phyloP scores from a whole-genome alignment of 257 asterid genomes.

The Datura wrightii region DNA sequence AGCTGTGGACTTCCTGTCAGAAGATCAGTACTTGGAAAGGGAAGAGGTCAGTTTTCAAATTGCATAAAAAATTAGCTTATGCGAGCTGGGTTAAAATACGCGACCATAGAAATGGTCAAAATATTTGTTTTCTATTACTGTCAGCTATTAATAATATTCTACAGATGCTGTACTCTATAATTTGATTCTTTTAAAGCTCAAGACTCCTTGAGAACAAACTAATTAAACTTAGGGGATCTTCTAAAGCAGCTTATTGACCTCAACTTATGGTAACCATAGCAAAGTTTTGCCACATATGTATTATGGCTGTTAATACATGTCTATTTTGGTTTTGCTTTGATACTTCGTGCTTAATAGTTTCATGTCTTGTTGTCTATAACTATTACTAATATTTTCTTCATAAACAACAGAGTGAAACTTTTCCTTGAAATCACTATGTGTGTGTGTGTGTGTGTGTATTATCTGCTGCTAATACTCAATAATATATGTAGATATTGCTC shows the following conservation, averaged over 20 bases:
- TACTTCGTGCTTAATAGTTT: background rate
- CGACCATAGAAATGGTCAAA: background rate
- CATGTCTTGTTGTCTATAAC: constrained; percentile 6
- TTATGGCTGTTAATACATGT: constrained; percentile 22
- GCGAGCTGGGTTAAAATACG: background rate
- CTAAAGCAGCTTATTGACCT: background rate
- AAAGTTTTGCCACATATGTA: background rate
- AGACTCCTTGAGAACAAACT: constrained; percentile 4
- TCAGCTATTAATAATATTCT: background rate
- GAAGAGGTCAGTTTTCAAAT: constrained; percentile 65
- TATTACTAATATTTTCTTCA: background rate
- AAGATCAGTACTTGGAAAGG: constrained; percentile 89
- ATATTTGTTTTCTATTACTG: background rate
- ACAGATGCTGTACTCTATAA: background rate
- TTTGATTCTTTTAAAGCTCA: constrained; percentile 10
- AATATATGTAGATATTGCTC: constrained; percentile 5
- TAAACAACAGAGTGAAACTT: background rate
- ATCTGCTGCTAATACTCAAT: background rate
- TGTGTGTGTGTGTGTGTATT: background rate
- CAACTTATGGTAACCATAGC: constrained; percentile 2
- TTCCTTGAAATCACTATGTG: background rate
- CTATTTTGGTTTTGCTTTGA: background rate
- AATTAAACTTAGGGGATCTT: constrained; percentile 15
- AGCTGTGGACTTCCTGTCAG: constrained; percentile 86
- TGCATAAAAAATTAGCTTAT: constrained; percentile 7